These are phyloP conservation scores for Sporothrix pallida DNA, from an alignment of 2,329 filamentous ascomycete species.

Conservation along the genomic window DNA sequence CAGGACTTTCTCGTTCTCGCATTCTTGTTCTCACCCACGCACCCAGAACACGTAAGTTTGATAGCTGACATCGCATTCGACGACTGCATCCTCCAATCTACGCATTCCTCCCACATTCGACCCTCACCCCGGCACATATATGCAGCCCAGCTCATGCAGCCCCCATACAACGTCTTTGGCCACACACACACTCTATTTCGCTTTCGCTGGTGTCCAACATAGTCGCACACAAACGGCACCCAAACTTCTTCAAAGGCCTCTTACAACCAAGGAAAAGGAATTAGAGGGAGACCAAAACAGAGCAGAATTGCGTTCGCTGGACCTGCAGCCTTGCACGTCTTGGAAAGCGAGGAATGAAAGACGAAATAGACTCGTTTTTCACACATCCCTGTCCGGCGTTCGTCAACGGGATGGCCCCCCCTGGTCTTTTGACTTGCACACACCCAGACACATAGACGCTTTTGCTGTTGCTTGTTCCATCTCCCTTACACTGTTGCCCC, in stretches of 20 bases:
- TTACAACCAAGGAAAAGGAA: background rate
- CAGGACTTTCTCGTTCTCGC: background rate
- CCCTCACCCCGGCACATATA: conserved; percentile 22
- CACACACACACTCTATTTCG: background rate
- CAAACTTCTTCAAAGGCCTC: background rate
- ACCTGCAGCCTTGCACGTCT: background rate
- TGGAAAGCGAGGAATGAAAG: background rate
- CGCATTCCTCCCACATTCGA: background rate
- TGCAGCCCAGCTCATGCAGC: conserved; percentile 23
- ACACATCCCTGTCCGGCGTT: conserved; percentile 14
- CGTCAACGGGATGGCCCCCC: conserved; percentile 12
- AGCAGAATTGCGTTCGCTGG: conserved; percentile 3
- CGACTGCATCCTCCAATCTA: background rate
- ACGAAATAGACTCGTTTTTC: background rate
- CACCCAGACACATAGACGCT: conserved; percentile 2
- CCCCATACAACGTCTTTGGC: conserved; percentile 17
- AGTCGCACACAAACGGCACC: conserved; percentile 1
- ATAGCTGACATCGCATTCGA: conserved; percentile 6
- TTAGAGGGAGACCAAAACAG: too few relatives aligned
- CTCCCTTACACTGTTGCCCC: background rate
- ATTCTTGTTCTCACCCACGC: background rate
- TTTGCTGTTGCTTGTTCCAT: conserved; percentile 11
- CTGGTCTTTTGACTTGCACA: conserved; percentile 17
- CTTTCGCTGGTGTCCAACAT: background rate
- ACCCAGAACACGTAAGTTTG: conserved; percentile 10